Evolutionary conservation across 768 basidiomycete species (phyloP).

Genomic region (Calocybe gangraenosa): DNA sequence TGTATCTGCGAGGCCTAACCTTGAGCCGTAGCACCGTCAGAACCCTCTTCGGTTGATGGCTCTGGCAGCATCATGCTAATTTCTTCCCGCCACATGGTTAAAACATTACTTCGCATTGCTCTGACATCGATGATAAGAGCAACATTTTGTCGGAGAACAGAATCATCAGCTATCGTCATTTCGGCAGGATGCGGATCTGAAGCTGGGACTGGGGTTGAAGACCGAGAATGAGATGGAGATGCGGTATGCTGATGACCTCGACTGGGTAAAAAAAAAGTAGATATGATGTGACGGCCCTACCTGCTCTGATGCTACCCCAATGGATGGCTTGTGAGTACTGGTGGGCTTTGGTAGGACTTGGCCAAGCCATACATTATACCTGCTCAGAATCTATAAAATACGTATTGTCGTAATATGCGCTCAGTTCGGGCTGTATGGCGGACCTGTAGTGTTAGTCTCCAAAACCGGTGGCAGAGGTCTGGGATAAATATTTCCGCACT

Average conservation of each 20-base stretch:
- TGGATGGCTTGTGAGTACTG: slow-evolving; percentile 25
- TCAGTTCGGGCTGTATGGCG: no score
- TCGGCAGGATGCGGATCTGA: slow-evolving; percentile 50
- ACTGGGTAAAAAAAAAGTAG: not conserved
- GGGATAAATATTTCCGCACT: slow-evolving; percentile 81
- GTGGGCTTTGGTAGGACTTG: slow-evolving; percentile 43
- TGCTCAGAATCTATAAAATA: slow-evolving; percentile 55
- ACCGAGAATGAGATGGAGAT: slow-evolving; percentile 32
- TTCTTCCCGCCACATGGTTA: slow-evolving; percentile 64
- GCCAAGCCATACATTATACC: slow-evolving; percentile 80
- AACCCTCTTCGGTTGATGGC: slow-evolving; percentile 25
- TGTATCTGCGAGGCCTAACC: slow-evolving; percentile 28
- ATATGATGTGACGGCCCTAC: slow-evolving; percentile 8
- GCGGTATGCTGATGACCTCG: slow-evolving; percentile 3
- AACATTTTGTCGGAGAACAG: slow-evolving; percentile 59
- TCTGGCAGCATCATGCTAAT: slow-evolving; percentile 61
- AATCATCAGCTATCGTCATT: slow-evolving; percentile 56
- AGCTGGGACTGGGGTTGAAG: slow-evolving; percentile 47
- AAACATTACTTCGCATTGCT: slow-evolving; percentile 46
- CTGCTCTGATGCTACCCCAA: slow-evolving; percentile 29
- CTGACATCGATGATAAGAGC: slow-evolving; percentile 67
- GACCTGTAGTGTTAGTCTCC: slow-evolving; percentile 90
- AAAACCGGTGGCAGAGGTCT: slow-evolving; percentile 80
- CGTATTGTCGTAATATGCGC: no score
- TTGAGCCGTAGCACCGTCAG: slow-evolving; percentile 41